Evolutionary conservation across 2,329 filamentous ascomycete species (phyloP).

Genomic region (Fusarium scirpi): DNA sequence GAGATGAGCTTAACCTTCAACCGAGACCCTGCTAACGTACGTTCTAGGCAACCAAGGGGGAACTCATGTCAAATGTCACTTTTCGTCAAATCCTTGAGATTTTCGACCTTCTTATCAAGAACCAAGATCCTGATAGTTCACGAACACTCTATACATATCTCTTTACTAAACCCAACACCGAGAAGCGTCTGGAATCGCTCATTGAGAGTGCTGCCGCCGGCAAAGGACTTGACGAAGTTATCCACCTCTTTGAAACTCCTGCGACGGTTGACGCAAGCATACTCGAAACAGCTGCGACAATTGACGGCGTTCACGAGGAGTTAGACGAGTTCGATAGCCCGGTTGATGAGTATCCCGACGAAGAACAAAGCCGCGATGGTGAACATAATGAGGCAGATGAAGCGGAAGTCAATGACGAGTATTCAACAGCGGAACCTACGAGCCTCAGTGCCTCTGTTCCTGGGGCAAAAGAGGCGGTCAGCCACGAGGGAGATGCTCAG

Average conservation of each 20-base stretch:
- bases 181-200: slow-evolving; percentile 55
- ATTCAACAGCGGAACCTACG: slow-evolving; percentile 34
- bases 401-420: slow-evolving; percentile 33
- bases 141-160: slow-evolving; percentile 58
- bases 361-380: slow-evolving; percentile 20
- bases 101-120: slow-evolving; percentile 58
- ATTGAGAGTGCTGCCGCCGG: slow-evolving; percentile 58
- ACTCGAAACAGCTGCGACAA: slow-evolving; percentile 30
- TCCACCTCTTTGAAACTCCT: slow-evolving; percentile 53
- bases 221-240: slow-evolving; percentile 57
- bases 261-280: slow-evolving; percentile 29
- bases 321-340: slow-evolving; percentile 46
- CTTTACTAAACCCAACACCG: slow-evolving; percentile 55
- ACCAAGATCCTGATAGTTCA: slow-evolving; percentile 56
- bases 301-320: slow-evolving; percentile 39
- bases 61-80: slow-evolving; percentile 53
- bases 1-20: slow-evolving; percentile 23
- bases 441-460: background rate
- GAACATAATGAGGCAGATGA: slow-evolving; percentile 24
- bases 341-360: slow-evolving; percentile 35
- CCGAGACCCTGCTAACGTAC: slow-evolving; percentile 43
- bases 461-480: background rate
- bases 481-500: background rate
- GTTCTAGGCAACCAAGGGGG: slow-evolving; percentile 52
- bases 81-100: slow-evolving; percentile 58